A percentile compares a stretch with the other conserved stretches of the same genome.
Evolutionary conservation across 352 stramenopile genomes (phyloP).

Genomic region (Globisporangium nodosum): DNA sequence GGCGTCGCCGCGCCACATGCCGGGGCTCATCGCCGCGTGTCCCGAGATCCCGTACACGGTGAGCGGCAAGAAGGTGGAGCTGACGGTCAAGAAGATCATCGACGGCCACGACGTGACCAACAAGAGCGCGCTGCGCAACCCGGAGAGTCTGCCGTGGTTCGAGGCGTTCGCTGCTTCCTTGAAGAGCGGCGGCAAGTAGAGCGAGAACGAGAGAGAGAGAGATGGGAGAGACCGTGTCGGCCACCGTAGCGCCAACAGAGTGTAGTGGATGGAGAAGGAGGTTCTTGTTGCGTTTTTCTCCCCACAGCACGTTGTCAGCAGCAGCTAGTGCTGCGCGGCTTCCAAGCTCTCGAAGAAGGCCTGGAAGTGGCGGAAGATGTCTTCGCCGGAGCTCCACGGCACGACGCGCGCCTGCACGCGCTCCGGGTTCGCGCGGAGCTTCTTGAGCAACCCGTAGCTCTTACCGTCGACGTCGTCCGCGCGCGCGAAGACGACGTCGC

Average conservation of each 20-base stretch:
- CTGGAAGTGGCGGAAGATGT: constrained; percentile 54
- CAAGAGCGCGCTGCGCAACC: constrained; percentile 61
- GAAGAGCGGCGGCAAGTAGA: constrained; percentile 5
- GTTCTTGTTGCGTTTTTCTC: neutral
- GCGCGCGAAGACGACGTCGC: constrained; percentile 63
- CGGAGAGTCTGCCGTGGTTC: constrained; percentile 57
- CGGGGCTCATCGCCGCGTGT: constrained; percentile 47
- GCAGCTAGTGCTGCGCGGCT: neutral
- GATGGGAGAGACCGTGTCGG: neutral
- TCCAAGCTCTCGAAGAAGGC: constrained; percentile 3
- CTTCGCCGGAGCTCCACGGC: constrained; percentile 53
- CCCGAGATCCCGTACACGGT: constrained; percentile 75
- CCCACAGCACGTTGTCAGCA: neutral
- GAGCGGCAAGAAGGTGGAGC: constrained; percentile 78
- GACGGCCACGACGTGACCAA: constrained; percentile 54
- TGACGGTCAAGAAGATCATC: constrained; percentile 77
- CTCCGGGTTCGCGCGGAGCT: constrained; percentile 26
- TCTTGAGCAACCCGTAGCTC: constrained; percentile 51
- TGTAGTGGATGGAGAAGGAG: neutral
- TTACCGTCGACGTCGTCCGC: constrained; percentile 39
- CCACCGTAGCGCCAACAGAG: too few species aligned
- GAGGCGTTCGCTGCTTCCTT: constrained; percentile 34
- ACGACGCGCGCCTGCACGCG: constrained; percentile 39
- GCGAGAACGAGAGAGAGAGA: neutral
- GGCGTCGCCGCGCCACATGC: constrained; percentile 65